These are phyloP conservation scores for Triangularia verruculosa DNA, from an alignment of 2,329 filamentous ascomycete genomes.

Conservation along the genomic window DNA sequence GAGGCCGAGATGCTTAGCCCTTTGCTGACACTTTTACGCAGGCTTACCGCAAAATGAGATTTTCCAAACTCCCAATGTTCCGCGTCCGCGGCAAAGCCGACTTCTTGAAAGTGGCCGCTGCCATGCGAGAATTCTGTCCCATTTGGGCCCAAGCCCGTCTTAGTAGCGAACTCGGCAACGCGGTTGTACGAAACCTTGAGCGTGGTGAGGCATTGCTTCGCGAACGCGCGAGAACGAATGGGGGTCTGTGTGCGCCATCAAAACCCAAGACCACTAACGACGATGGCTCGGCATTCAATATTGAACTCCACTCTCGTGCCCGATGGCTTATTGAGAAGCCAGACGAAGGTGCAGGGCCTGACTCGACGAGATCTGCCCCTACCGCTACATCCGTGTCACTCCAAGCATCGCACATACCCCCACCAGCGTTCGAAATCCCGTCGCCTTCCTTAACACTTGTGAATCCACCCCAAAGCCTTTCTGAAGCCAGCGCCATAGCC, in stretches of 20 bases:
- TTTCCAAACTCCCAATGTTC: constrained; percentile 58
- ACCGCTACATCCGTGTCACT: too few species aligned
- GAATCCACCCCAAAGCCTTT: background rate
- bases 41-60: constrained; percentile 63
- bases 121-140: constrained; percentile 51
- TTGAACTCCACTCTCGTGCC: background rate
- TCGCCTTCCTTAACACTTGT: background rate
- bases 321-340: background rate
- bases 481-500: background rate
- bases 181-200: constrained; percentile 53
- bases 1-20: too few species aligned
- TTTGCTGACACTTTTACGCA: too few species aligned
- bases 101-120: constrained; percentile 53
- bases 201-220: constrained; percentile 36
- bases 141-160: constrained; percentile 58
- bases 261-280: background rate
- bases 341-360: background rate
- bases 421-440: background rate
- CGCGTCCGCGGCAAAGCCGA: constrained; percentile 52
- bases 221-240: constrained; percentile 1
- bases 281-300: background rate
- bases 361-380: too few species aligned
- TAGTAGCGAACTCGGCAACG: constrained; percentile 53
- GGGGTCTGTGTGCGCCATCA: background rate
- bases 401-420: too few species aligned